Conservation (phyloP, 768 basidiomycete species). For the Serendipita sp. region DNA sequence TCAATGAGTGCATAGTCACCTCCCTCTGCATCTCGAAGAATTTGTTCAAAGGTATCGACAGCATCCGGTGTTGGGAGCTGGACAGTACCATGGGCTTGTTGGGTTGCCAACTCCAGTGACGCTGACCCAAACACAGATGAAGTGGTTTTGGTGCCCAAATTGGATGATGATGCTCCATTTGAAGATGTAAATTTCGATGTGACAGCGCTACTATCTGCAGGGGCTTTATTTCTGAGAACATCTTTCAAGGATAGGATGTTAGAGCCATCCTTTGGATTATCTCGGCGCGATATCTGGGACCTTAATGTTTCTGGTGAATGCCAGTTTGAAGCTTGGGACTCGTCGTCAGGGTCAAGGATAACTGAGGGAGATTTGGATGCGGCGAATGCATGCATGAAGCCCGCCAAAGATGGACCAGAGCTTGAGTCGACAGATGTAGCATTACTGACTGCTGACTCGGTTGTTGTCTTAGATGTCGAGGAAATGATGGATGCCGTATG, state of each 20-base stretch:
- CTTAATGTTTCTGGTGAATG: constrained; percentile 46
- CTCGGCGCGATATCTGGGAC: constrained; percentile 44
- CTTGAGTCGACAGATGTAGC: constrained; percentile 18
- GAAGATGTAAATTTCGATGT: constrained; percentile 4
- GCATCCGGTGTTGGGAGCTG: constrained; percentile 18
- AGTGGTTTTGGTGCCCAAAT: constrained; percentile 10
- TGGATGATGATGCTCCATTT: constrained; percentile 14
- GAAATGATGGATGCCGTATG: constrained; percentile 9
- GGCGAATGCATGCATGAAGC: constrained; percentile 18
- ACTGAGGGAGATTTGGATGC: constrained; percentile 28
- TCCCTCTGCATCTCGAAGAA: background rate
- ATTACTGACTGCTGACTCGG: constrained; percentile 16
- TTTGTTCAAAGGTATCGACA: background rate
- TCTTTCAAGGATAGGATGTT: constrained; percentile 43
- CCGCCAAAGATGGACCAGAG: constrained; percentile 34
- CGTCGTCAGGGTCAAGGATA: constrained; percentile 44
- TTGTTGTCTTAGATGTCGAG: background rate
- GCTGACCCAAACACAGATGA: constrained; percentile 6
- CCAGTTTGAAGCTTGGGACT: constrained; percentile 32
- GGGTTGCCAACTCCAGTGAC: constrained; percentile 13
- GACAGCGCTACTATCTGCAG: constrained; percentile 19
- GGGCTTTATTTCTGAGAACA: constrained; percentile 40
- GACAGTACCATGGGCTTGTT: constrained; percentile 10
- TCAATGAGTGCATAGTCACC: background rate
- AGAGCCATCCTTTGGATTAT: constrained; percentile 44